These are phyloP conservation scores for Tephrocybe sp. DNA, from an alignment of 768 basidiomycete genomes.

Conservation along the genomic window DNA sequence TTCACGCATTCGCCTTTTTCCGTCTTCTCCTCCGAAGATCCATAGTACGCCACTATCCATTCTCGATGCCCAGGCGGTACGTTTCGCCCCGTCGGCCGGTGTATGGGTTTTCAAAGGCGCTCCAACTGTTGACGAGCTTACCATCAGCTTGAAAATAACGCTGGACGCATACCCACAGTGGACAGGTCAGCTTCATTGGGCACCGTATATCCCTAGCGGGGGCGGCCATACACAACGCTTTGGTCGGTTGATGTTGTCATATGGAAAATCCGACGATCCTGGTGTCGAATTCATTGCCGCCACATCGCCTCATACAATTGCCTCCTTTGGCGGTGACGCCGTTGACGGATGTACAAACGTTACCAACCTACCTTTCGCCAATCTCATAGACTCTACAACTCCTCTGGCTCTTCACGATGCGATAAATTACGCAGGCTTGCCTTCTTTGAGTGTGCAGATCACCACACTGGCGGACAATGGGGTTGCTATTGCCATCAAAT, in stretches of 20 bases:
- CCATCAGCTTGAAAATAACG: slow-evolving; percentile 17
- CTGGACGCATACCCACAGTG: slow-evolving; percentile 31
- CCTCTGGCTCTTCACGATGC: slow-evolving; percentile 25
- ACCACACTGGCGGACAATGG: slow-evolving; percentile 30
- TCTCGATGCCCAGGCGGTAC: slow-evolving; percentile 26
- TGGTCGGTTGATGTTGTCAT: slow-evolving; percentile 25
- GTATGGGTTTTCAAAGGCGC: slow-evolving; percentile 26
- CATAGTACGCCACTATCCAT: slow-evolving; percentile 24
- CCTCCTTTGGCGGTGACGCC: slow-evolving; percentile 15
- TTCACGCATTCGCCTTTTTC: slow-evolving; percentile 14
- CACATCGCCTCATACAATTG: slow-evolving; percentile 10
- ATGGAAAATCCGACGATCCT: slow-evolving; percentile 25
- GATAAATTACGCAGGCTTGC: slow-evolving; percentile 21
- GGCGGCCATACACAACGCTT: slow-evolving; percentile 26
- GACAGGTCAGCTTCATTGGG: slow-evolving; percentile 28
- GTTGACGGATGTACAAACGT: slow-evolving; percentile 16
- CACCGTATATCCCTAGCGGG: slow-evolving; percentile 13
- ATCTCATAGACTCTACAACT: slow-evolving; percentile 19
- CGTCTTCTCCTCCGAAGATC: slow-evolving; percentile 1
- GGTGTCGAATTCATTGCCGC: slow-evolving; percentile 30
- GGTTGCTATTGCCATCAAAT: slow-evolving; percentile 28
- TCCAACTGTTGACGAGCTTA: slow-evolving; percentile 8
- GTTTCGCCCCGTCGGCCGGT: slow-evolving; percentile 25
- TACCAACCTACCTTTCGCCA: slow-evolving; percentile 6
- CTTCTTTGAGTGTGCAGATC: slow-evolving; percentile 33